phyloP scores from a whole-genome alignment of 1,284 basidiomycete species.

The Ustilago crameri region DNA sequence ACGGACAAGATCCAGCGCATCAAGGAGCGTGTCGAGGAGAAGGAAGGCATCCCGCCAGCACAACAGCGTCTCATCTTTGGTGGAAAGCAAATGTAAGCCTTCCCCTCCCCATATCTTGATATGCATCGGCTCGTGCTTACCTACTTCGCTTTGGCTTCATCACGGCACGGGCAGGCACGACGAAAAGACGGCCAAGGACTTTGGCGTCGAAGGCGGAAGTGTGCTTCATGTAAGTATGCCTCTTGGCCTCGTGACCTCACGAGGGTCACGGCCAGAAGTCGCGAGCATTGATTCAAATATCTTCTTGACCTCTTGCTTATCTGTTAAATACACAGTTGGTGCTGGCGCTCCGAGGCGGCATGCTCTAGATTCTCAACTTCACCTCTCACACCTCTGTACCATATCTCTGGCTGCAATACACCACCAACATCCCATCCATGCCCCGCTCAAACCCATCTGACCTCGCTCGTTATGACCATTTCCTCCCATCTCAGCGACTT shows the following conservation, averaged over 20 bases:
- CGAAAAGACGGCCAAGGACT: constrained; percentile 68
- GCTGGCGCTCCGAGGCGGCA: constrained; percentile 59
- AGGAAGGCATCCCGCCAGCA: constrained; percentile 95
- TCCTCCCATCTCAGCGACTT: too few species aligned
- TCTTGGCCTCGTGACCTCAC: not conserved
- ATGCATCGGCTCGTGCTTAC: too few species aligned
- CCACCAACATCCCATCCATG: not conserved
- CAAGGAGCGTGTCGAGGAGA: constrained; percentile 99
- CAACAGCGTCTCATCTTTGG: constrained; percentile 95
- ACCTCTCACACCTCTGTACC: constrained; percentile 8
- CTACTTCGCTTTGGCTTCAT: not conserved
- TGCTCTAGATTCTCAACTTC: constrained; percentile 7
- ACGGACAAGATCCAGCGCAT: constrained; percentile 94
- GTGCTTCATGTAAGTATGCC: constrained; percentile 67
- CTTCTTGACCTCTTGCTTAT: not conserved
- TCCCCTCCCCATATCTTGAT: not conserved
- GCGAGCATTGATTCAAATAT: too few species aligned
- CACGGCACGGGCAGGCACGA: constrained; percentile 57
- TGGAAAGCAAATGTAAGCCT: constrained; percentile 92
- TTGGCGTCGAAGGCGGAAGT: constrained; percentile 66
- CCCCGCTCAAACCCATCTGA: not conserved
- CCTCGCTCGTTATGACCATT: not conserved
- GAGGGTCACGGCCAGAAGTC: not conserved
- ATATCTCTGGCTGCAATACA: constrained; percentile 6
- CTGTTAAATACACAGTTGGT: constrained; percentile 47